Conservation (phyloP, 345 rosid genomes). For the Diplotaxis tenuifolia region DNA sequence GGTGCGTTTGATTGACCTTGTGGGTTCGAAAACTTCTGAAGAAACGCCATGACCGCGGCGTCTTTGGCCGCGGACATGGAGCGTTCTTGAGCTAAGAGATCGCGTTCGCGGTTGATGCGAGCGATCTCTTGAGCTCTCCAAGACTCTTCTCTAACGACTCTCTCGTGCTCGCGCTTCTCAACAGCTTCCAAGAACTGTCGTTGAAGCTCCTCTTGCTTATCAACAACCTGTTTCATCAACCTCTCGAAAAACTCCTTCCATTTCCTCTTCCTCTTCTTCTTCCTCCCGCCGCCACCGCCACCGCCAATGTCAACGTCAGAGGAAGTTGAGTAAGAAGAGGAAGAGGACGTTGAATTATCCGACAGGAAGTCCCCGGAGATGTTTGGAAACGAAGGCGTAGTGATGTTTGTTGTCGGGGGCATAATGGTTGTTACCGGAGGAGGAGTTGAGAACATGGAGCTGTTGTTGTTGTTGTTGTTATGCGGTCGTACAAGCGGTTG, state of each 20-base stretch:
- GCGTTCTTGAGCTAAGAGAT: constrained; percentile 69
- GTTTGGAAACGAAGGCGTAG: constrained; percentile 36
- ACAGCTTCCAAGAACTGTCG: constrained; percentile 67
- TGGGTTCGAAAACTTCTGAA: constrained; percentile 48
- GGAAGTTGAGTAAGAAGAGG: constrained; percentile 66
- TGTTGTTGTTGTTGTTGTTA: constrained; percentile 22
- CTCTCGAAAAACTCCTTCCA: constrained; percentile 57
- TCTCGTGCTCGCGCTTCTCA: constrained; percentile 68
- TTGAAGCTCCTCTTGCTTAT: constrained; percentile 78
- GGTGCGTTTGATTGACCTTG: neutral
- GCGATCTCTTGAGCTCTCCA: constrained; percentile 79
- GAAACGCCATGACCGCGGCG: constrained; percentile 65
- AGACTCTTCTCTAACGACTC: constrained; percentile 66
- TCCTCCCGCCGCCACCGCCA: constrained; percentile 38
- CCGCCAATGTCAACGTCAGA: constrained; percentile 55
- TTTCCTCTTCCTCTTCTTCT: constrained; percentile 65
- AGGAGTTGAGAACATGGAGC: constrained; percentile 27
- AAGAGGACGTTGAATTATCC: constrained; percentile 40
- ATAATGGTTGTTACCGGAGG: constrained; percentile 40
- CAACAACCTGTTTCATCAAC: constrained; percentile 61
- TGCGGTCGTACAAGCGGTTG: constrained; percentile 10
- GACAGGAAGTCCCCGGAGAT: constrained; percentile 45
- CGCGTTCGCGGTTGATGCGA: constrained; percentile 58
- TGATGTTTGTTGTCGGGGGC: constrained; percentile 34
- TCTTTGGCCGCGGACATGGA: constrained; percentile 70